Base-by-base conservation (phyloP, 768 basidiomycete genomes). In the Phallus indusiatus region DNA sequence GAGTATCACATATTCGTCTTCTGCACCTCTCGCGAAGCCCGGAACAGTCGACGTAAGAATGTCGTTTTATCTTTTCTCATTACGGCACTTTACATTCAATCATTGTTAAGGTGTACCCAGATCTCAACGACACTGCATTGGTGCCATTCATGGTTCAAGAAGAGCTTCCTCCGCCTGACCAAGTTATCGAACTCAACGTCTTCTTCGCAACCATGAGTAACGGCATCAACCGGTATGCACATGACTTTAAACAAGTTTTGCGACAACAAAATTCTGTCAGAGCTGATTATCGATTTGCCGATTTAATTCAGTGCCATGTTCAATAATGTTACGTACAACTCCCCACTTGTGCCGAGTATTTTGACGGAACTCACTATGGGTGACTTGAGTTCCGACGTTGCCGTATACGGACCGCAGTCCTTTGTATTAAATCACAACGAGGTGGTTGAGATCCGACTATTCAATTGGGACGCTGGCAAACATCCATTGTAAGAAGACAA, bases 191-290 rank as follows among this genome's bases (percentile, higher is more conserved):
- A 60, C 79, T 97, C 56, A 80, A 86, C 65, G 82, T 87, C 48
- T 73, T 70, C 56, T 97, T 97, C 70, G 84, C 88, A 67, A 93
- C 93, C 2, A 87, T 91, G 81, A 73, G 78, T 64, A 86, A 94
- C 66, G 92, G 92, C 28, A 88, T 85, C 24, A 94, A 94, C 72
- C 86, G 75, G 57, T 59, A 20, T 10, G 50, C n/a, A 28, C 20
- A 17, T 42, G 42, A 42, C 42, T 42, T 42, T n/a, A n/a, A n/a
- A n/a, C n/a, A n/a, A n/a, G n/a, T n/a, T n/a, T n/a, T n/a, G n/a
- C n/a, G n/a, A n/a, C n/a, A n/a, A n/a, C n/a, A n/a, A n/a, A n/a
- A 42, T 42, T 42, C 4, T 5, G n/a, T 10, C n/a, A 42, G 16
- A 42, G n/a, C n/a, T 54, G 18, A 14, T 5, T 54, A 6, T 54